These are phyloP conservation scores for Hyparrhenia diplandra DNA, from an alignment of 176 grass and related monocot genomes.

Conservation along the genomic window DNA sequence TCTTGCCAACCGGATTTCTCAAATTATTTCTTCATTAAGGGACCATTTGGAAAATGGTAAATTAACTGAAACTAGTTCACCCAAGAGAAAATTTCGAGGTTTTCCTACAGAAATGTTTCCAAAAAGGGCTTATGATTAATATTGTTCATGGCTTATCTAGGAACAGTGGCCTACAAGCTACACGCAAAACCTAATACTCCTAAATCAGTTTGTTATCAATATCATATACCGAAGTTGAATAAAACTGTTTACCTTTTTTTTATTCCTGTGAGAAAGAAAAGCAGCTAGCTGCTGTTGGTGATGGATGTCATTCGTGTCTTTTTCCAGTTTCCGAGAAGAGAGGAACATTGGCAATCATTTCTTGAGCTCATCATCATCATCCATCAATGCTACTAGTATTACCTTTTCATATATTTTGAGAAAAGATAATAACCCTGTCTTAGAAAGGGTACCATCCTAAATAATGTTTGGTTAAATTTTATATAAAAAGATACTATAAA, in stretches of 20 bases:
- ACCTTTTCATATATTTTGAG: neutral
- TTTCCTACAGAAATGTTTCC: neutral
- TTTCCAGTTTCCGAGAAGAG: constrained; percentile 10
- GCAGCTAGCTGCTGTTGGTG: neutral
- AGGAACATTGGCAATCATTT: constrained; percentile 4
- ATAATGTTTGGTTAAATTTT: too few relatives aligned
- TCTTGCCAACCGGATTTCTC: neutral
- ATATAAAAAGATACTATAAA: too few relatives aligned
- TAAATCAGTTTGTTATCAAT: neutral
- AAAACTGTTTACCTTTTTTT: neutral
- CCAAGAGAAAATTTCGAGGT: neutral
- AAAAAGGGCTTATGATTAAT: neutral
- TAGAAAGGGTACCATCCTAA: too few relatives aligned
- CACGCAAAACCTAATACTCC: neutral
- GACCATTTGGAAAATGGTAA: neutral
- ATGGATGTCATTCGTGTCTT: constrained; percentile 4
- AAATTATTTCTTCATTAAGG: neutral
- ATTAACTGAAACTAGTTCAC: neutral
- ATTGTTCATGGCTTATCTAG: neutral
- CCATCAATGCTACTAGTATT: neutral
- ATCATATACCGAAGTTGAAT: neutral
- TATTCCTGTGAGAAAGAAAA: neutral
- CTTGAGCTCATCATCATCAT: neutral
- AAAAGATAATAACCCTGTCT: neutral
- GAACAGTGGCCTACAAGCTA: neutral